These are phyloP conservation scores for Mortierella alpina DNA, from an alignment of 192 early-diverging fungal species.

Conservation along the genomic window DNA sequence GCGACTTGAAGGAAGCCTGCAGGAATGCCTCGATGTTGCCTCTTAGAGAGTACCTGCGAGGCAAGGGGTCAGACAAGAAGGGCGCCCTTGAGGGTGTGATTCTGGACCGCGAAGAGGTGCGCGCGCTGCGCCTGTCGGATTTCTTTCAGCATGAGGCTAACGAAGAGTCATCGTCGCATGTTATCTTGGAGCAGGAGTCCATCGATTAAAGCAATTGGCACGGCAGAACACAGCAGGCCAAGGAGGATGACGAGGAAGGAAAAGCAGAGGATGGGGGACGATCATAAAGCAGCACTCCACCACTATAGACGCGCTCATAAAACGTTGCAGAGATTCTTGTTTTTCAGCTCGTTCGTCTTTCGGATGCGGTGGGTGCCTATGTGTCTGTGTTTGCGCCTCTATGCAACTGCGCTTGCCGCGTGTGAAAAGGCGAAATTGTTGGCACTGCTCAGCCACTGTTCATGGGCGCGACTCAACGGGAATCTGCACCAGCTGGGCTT, in stretches of 20 bases:
- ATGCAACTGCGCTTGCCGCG: no score
- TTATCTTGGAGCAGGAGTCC: conserved; percentile 46
- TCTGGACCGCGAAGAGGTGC: conserved; percentile 42
- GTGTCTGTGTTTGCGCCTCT: no score
- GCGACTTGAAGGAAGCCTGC: conserved; percentile 98
- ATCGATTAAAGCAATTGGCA: conserved; percentile 25
- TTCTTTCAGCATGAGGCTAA: conserved; percentile 52
- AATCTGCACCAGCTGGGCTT: no score
- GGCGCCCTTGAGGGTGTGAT: conserved; percentile 32
- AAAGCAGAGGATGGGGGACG: not conserved
- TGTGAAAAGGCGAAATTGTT: no score
- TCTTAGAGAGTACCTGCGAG: conserved; percentile 84
- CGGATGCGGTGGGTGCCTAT: no score
- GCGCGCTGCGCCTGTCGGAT: conserved; percentile 33
- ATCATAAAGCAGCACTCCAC: not conserved
- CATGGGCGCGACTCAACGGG: no score
- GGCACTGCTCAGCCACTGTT: no score
- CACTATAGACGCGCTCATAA: no score
- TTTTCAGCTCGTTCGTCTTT: no score
- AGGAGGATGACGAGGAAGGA: not conserved
- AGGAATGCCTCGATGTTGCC: conserved; percentile 97
- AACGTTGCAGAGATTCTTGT: no score
- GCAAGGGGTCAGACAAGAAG: conserved; percentile 47
- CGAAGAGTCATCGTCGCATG: conserved; percentile 52
- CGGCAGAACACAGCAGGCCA: not conserved